phyloP scores from a whole-genome alignment of 2,329 filamentous ascomycete species.

The Monosporascus cannonballus region DNA sequence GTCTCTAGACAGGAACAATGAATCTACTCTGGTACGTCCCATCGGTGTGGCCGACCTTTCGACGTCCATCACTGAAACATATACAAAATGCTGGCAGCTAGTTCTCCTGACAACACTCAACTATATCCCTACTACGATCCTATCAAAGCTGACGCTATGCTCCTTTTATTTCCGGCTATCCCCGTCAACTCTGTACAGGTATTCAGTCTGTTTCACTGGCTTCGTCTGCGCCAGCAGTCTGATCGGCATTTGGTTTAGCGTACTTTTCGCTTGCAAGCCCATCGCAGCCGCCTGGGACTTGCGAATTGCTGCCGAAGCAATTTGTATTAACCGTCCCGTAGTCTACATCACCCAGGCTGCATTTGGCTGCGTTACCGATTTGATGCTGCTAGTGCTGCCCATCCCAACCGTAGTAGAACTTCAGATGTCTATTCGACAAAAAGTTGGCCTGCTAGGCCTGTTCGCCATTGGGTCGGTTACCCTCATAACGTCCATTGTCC shows the following conservation, averaged over 20 bases:
- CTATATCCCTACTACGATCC: neutral
- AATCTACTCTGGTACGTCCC: slow-evolving; percentile 1
- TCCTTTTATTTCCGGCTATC: slow-evolving; percentile 8
- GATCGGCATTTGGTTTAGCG: slow-evolving; percentile 3
- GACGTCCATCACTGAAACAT: neutral
- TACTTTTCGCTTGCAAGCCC: slow-evolving; percentile 7
- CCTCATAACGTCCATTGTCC: slow-evolving; percentile 3
- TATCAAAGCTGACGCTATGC: slow-evolving; percentile 6
- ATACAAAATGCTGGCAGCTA: neutral
- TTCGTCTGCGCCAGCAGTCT: slow-evolving; percentile 3
- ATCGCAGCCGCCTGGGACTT: slow-evolving; percentile 6
- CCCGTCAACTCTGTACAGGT: slow-evolving; percentile 2
- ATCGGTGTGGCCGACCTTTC: neutral
- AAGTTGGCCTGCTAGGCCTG: slow-evolving; percentile 2
- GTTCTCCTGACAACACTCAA: slow-evolving; percentile 1
- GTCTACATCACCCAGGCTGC: slow-evolving; percentile 5
- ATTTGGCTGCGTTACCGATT: slow-evolving; percentile 5
- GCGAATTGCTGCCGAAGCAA: neutral
- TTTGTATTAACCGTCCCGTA: slow-evolving; percentile 2
- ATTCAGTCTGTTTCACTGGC: slow-evolving; percentile 2
- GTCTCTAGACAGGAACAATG: slow-evolving; percentile 3
- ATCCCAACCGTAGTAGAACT: slow-evolving; percentile 6
- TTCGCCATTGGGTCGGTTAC: slow-evolving; percentile 7
- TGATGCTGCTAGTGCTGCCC: slow-evolving; percentile 5
- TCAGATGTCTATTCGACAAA: slow-evolving; percentile 3